Evolutionary conservation across 441 rosid species (phyloP), one percentile per base, ranked within the genome.

Genomic region (Breynia disticha): DNA sequence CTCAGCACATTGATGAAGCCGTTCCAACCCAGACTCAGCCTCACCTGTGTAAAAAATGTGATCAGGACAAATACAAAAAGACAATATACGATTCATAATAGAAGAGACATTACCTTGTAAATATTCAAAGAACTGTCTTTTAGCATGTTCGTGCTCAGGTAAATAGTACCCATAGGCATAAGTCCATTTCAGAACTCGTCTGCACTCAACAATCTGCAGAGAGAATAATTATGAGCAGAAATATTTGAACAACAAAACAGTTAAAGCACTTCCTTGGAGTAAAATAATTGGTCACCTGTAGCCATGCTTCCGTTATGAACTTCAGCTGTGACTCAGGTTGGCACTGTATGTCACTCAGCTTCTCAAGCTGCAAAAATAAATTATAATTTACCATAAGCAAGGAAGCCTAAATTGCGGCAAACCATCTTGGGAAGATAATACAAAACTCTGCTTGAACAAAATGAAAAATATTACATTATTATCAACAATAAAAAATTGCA

Each of bases 1-100:
- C 79, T 89, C 99, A 21, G 88, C 87, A 70, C 99, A 89, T 53
- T 81, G 93, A 80, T 93, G 99, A 62, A 93, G 99, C 60, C 95
- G 80, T 68, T 93, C 96, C 76, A 93, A 67, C 46, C 90, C 90
- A 16, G 94, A 80, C 67, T 89, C 97, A 0, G 97, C 99, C 61
- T 90, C 96, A 66, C 97, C 97, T 89, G 77, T 46, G 71, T 39
- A 37, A 39, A n/a, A 19, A 4, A 42, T 41, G 12, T 11, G 57
- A 39, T 59, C 57, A 58, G 50, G 57, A 53, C 41, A 32, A 47
- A 10, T 2, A 38, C 22, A 19, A 28, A 39, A 19, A 14, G 43
- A 19, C 15, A 42, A 8, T 35, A 18, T 20, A 50, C 46, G 50
- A 20, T 19, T 16, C 28, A 48, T 16, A 43, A 35, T 20, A 8